Base-by-base conservation (phyloP, 2,329 filamentous ascomycete species). In the Ceratocystiopsis brevicomis region DNA sequence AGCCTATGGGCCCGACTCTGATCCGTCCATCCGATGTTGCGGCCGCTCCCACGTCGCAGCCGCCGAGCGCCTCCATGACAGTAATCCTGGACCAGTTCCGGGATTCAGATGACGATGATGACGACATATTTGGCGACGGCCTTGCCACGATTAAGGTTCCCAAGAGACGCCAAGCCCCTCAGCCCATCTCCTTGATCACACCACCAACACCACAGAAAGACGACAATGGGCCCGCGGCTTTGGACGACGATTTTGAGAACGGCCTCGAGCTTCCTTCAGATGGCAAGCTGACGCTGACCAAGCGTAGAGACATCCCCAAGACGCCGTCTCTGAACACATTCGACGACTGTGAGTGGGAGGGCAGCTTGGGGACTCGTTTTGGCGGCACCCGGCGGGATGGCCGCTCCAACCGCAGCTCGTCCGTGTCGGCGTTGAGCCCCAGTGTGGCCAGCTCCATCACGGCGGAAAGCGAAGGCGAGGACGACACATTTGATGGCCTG, bases 331-430 rank as follows among this genome's bases (percentile, higher is more conserved):
- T 65, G 30, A 71, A 69, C 49, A 62, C 64, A 41, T 59, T 66
- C 47, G 84, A 93, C 42, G 87, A 94, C 48, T 76, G 93, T 52
- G 87, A 95, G 56, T 93, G 88, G 81, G 90, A 96, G 61, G 87
- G 86, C 44, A 95, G 87, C 57, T 68, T 95, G 46, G 86, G 88
- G 36, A 93, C 88, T 38, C 75, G 88, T 45, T 88, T 87, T 61
- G 87, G 82, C 36, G 88, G 88, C 38, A 94, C 85, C 14, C 73
- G 77, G 50, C 76, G 84, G 53, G 84, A 88, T 54, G 72, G 69
- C n/a, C 76, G 75, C 37, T 87, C 84, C 40, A 77, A 78, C 53
- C 77, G 84, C 53, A 90, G 84, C 63, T 94, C 86, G 1, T 88
- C 85, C 16, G 76, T 80, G 34, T 94, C 87, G 36, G 83, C 84